Base-by-base conservation (phyloP, 495 filamentous ascomycete species). In the Talaromyces thailandensis region DNA sequence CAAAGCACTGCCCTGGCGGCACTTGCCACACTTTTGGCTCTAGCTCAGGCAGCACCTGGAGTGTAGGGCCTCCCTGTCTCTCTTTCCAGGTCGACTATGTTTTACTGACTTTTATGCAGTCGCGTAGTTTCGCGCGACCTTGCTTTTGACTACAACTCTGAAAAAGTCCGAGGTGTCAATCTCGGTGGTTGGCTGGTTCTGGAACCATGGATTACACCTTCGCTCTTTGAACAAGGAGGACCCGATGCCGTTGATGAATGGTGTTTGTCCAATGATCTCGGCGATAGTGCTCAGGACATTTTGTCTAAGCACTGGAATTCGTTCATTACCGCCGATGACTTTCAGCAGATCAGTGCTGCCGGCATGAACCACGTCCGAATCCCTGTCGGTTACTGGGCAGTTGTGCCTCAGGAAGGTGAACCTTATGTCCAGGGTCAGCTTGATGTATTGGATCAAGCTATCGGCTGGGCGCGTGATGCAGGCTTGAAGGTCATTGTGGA, bases 331-430 rank as follows among this genome's bases (percentile, higher is more conserved):
- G 72, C 84, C 64, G 78, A 72, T 43, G 89, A 93, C 70, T 88
- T 93, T 66, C 70, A 76, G 6, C 76, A 86, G 56, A 92, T 93
- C 56, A 82, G 82, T 14, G 69, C 70, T 5, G 75, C 80, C 3
- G 89, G 90, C 14, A 69, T 92, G 64, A 92, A 91, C 70, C 86
- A 89, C 60, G 87, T 92, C 40, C 80, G 89, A 59, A 92, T 93
- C 59, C 89, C 89, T 2, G 80, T 93, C 60, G 89, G 89, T 16
- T 92, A 92, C 69, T 93, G 89, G 89, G 86, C 87, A 35, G 71
- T 89, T 18, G 75, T 74, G 18, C 82, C 82, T 3, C 61, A 83
- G 6, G 65, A 76, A 18, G 85, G 80, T 31, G 87, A 91, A 52
- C 87, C 88, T 9, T 92, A 88, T 67, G 86, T 91, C 48, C 78